Percentiles rank a stretch among this genome's conserved stretches.
These are phyloP conservation scores for Ascochyta pisi DNA, from an alignment of 2,329 filamentous ascomycete species.

Conservation along the genomic window DNA sequence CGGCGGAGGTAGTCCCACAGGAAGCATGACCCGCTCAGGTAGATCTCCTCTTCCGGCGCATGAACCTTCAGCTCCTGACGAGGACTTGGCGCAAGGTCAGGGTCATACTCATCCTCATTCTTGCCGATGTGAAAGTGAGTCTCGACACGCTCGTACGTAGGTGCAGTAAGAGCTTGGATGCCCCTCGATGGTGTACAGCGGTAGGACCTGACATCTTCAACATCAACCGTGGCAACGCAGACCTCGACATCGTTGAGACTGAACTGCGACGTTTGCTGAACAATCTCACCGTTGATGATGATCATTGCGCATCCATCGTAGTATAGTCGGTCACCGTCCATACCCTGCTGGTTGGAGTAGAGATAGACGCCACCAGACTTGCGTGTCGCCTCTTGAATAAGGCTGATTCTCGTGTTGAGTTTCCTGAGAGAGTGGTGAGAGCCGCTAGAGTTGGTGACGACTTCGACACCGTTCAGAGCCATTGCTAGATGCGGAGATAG, in stretches of 20 bases:
- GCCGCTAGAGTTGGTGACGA: slow-evolving; percentile 71
- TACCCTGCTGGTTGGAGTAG: slow-evolving; percentile 68
- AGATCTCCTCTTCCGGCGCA: slow-evolving; percentile 68
- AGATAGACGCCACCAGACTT: slow-evolving; percentile 68
- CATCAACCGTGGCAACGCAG: slow-evolving; percentile 62
- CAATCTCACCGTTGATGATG: slow-evolving; percentile 66
- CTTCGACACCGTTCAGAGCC: slow-evolving; percentile 73
- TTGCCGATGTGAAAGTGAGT: slow-evolving; percentile 55
- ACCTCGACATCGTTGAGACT: slow-evolving; percentile 62
- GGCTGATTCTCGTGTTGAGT: slow-evolving; percentile 66
- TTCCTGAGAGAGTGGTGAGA: slow-evolving; percentile 74
- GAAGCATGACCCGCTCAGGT: slow-evolving; percentile 69
- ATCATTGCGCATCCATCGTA: slow-evolving; percentile 66
- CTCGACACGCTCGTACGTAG: slow-evolving; percentile 56
- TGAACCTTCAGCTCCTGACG: slow-evolving; percentile 62
- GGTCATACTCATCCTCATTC: slow-evolving; percentile 53
- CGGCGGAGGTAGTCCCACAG: slow-evolving; percentile 69
- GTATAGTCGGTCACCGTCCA: slow-evolving; percentile 47
- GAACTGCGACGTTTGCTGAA: slow-evolving; percentile 73
- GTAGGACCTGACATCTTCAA: slow-evolving; percentile 72
- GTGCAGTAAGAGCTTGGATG: slow-evolving; percentile 62
- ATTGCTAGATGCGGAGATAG: slow-evolving; percentile 63
- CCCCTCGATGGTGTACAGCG: slow-evolving; percentile 63
- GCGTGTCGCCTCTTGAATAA: slow-evolving; percentile 71
- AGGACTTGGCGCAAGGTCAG: slow-evolving; percentile 54